Conservation (phyloP, 2,329 filamentous ascomycete species). For the Colletotrichum abscissum region DNA sequence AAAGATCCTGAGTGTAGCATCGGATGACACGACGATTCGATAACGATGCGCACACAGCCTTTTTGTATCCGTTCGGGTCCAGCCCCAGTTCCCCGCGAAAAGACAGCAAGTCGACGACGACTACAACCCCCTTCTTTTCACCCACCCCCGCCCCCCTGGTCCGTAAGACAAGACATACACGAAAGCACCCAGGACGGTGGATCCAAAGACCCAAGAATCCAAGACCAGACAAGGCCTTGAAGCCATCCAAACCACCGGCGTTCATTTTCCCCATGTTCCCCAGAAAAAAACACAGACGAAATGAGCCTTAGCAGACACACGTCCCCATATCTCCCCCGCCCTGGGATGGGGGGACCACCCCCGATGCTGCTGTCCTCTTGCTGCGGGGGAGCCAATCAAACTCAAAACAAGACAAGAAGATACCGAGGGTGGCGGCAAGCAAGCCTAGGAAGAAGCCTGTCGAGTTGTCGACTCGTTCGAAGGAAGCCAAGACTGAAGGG, state of each 20-base stretch:
- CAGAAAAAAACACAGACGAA: constrained; percentile 15
- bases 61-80: constrained; percentile 5
- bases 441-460: constrained; percentile 3
- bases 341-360: constrained; percentile 6
- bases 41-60: constrained; percentile 8
- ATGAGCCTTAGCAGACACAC: constrained; percentile 1
- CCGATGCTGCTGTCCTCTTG: constrained; percentile 14
- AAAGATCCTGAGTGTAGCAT: constrained; percentile 2
- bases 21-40: constrained; percentile 18
- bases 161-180: constrained; percentile 12
- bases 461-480: neutral
- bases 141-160: neutral
- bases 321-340: constrained; percentile 12
- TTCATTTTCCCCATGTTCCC: constrained; percentile 16
- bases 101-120: neutral
- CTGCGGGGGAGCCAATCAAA: constrained; percentile 33
- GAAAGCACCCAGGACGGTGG: neutral
- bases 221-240: constrained; percentile 13
- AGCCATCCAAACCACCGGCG: constrained; percentile 17
- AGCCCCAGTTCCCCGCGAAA: neutral
- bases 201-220: neutral
- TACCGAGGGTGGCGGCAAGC: constrained; percentile 32
- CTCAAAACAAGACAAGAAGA: constrained; percentile 21
- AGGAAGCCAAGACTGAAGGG: neutral
- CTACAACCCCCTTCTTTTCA: neutral